A percentile compares a stretch with the other conserved stretches of the same genome.
Conservation (phyloP, 2,329 filamentous ascomycete genomes). For the Botrytis squamosa region DNA sequence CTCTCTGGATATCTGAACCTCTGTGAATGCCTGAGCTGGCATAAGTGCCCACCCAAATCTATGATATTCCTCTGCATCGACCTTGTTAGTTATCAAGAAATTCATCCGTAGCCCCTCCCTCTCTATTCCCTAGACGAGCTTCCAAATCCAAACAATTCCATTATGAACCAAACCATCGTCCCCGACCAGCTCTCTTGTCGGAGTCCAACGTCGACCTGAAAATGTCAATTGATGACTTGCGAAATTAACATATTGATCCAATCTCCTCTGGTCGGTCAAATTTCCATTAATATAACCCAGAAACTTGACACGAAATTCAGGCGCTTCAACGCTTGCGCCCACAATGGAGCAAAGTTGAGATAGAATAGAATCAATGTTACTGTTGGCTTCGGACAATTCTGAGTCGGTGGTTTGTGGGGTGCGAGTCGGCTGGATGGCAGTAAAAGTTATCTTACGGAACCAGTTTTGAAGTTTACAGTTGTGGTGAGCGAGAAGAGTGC, state of each 20-base stretch:
- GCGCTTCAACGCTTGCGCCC: not conserved
- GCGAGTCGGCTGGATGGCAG: not conserved
- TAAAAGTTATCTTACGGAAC: not conserved
- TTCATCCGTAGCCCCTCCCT: not conserved
- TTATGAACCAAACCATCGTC: not conserved
- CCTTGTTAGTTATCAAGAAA: not conserved
- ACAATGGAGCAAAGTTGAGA: rapidly evolving
- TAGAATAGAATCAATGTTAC: not conserved
- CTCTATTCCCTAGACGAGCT: not conserved
- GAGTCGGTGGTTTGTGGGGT: not conserved
- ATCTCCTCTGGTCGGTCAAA: too few species aligned
- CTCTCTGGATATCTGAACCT: not conserved
- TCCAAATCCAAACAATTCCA: not conserved
- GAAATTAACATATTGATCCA: rapidly evolving
- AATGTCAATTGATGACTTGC: not conserved
- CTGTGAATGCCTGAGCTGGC: not conserved
- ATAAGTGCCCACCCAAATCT: not conserved
- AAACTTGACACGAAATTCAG: not conserved
- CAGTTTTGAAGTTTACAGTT: not conserved
- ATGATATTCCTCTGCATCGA: not conserved
- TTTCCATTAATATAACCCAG: not conserved
- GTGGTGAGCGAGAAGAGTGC: rapidly evolving
- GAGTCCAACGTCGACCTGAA: not conserved
- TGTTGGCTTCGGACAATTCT: not conserved
- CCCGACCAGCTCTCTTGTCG: not conserved